Evolutionary conservation across 2,329 filamentous ascomycete genomes (phyloP).

Genomic region (Albophoma yamanashiensis): DNA sequence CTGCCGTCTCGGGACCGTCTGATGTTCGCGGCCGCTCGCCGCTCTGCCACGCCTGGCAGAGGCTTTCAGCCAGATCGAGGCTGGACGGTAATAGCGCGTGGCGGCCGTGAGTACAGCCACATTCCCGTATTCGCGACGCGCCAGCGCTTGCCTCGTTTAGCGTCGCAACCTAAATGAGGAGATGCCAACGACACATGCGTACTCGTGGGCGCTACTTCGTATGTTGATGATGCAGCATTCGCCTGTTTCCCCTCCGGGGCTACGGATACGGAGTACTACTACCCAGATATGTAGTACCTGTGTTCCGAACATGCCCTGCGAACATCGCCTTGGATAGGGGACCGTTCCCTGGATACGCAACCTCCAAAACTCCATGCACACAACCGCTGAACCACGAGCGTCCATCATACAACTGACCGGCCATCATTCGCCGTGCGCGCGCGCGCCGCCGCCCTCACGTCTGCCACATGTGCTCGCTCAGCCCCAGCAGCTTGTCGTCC

Average conservation of each 20-base stretch:
- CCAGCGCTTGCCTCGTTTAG: neutral
- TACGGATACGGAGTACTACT: neutral
- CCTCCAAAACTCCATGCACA: neutral
- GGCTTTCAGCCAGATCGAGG: neutral
- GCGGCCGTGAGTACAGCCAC: neutral
- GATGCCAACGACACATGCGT: no score
- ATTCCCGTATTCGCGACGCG: neutral
- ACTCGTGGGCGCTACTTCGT: no score
- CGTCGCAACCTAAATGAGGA: neutral
- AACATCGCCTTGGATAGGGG: neutral
- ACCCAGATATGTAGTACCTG: no score
- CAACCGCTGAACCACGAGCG: neutral
- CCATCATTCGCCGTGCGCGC: neutral
- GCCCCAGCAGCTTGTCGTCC: slow-evolving; percentile 56
- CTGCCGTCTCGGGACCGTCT: neutral
- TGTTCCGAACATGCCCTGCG: neutral
- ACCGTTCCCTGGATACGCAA: neutral
- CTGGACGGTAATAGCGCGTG: neutral
- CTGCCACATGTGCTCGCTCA: slow-evolving; percentile 67
- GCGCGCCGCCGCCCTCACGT: slow-evolving; percentile 10
- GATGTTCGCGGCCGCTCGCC: neutral
- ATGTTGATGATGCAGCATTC: neutral
- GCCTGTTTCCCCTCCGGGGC: neutral
- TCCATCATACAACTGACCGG: neutral
- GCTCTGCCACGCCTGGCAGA: neutral